Conservation (phyloP, 257 asterid genomes). For the Dorcoceras hygrometricum region DNA sequence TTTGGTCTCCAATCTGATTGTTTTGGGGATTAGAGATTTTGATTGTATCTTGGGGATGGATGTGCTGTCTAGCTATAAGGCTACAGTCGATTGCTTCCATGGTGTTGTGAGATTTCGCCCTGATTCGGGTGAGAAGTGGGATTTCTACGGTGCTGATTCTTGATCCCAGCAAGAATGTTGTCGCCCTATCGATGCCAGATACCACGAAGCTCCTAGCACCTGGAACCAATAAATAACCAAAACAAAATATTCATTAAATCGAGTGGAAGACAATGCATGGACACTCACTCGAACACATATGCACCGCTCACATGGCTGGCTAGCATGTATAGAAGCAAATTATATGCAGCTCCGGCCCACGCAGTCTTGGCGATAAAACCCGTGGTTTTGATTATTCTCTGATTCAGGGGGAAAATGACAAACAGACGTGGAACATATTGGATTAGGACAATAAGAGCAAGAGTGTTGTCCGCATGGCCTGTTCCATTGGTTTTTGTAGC, state of each 20-base stretch:
- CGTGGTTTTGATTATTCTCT: slow-evolving; percentile 70
- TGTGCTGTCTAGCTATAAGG: too few relatives aligned
- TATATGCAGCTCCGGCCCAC: slow-evolving; percentile 97
- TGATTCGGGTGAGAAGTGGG: too few relatives aligned
- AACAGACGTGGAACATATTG: slow-evolving; percentile 79
- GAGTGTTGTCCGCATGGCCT: slow-evolving; percentile 73
- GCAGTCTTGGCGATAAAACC: slow-evolving; percentile 94
- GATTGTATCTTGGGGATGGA: too few relatives aligned
- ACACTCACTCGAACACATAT: not conserved
- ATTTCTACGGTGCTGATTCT: too few relatives aligned
- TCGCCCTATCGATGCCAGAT: slow-evolving; percentile 80
- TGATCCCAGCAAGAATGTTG: slow-evolving; percentile 79
- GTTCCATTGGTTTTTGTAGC: slow-evolving; percentile 55
- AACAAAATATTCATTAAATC: not conserved
- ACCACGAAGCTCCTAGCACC: slow-evolving; percentile 96
- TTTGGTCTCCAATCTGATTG: too few relatives aligned
- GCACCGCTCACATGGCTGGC: slow-evolving; percentile 95
- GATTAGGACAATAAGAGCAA: slow-evolving; percentile 82
- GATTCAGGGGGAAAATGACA: slow-evolving; percentile 73
- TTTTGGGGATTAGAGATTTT: too few relatives aligned
- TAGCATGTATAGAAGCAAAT: slow-evolving; percentile 78
- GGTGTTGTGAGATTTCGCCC: too few relatives aligned
- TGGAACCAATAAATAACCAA: slow-evolving; percentile 18
- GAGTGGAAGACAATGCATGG: not conserved
- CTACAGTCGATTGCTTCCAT: too few relatives aligned